phyloP scores from a whole-genome alignment of 345 rosid genomes.

The Gossypium arboreum region DNA sequence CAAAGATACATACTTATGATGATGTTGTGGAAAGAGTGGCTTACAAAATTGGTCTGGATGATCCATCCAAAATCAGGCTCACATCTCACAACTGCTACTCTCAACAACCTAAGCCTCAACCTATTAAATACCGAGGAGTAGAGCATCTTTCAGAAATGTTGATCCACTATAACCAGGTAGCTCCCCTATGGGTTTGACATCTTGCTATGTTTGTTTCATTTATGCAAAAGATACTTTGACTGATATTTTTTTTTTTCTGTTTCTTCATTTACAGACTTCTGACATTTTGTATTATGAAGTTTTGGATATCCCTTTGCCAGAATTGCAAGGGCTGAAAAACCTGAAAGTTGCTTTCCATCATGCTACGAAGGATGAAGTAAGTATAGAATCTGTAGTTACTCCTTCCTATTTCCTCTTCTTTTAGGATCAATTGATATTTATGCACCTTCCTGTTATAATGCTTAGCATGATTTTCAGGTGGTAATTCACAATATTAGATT shows the following conservation, averaged over 20 bases:
- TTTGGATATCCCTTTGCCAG: slow-evolving; percentile 97
- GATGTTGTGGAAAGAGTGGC: slow-evolving; percentile 90
- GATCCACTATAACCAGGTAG: slow-evolving; percentile 89
- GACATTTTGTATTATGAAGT: slow-evolving; percentile 96
- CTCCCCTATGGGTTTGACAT: slow-evolving; percentile 8
- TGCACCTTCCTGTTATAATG: slow-evolving; percentile 9
- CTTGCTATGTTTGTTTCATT: slow-evolving; percentile 6
- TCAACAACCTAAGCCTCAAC: slow-evolving; percentile 96
- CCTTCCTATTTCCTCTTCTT: not conserved
- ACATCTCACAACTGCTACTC: slow-evolving; percentile 99
- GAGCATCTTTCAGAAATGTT: slow-evolving; percentile 91
- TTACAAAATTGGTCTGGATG: slow-evolving; percentile 72
- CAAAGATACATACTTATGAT: slow-evolving; percentile 80
- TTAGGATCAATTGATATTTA: not conserved
- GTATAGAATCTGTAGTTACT: slow-evolving; percentile 23
- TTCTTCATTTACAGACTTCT: slow-evolving; percentile 57
- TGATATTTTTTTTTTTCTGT: not conserved
- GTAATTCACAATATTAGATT: slow-evolving; percentile 78
- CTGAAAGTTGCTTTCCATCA: slow-evolving; percentile 89
- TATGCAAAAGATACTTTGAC: slow-evolving; percentile 11
- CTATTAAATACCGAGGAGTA: slow-evolving; percentile 79
- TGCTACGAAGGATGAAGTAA: slow-evolving; percentile 81
- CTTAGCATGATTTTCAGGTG: slow-evolving; percentile 41
- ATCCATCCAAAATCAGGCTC: slow-evolving; percentile 85
- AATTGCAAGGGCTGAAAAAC: slow-evolving; percentile 86